Evolutionary conservation across 2,329 filamentous ascomycete species (phyloP).

Genomic region (Trichoderma koningii): DNA sequence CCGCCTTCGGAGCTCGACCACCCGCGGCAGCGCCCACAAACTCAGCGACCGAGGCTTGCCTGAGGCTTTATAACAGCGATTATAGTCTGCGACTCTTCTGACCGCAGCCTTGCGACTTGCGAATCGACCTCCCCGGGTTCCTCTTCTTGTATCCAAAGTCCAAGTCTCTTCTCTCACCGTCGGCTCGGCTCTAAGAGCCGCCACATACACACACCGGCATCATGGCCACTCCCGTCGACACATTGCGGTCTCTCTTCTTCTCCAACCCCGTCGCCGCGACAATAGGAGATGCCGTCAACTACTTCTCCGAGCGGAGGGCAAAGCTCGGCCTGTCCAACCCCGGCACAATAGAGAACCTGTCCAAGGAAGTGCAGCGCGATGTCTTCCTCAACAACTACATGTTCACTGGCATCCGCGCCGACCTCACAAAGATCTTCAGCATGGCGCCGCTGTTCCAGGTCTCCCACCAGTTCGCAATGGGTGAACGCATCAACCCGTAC

Average conservation of each 20-base stretch:
- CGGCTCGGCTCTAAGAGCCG: conserved; percentile 29
- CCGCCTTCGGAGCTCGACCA: conserved; percentile 30
- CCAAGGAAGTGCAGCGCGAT: conserved; percentile 92
- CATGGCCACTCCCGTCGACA: conserved; percentile 56
- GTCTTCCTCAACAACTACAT: conserved; percentile 95
- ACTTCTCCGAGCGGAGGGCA: conserved; percentile 82
- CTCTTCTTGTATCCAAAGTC: neutral
- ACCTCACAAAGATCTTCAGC: conserved; percentile 95
- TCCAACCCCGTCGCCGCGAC: conserved; percentile 72
- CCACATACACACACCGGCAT: conserved; percentile 35
- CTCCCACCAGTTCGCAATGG: conserved; percentile 94
- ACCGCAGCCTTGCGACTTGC: neutral
- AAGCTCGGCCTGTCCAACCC: conserved; percentile 89
- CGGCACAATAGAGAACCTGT: conserved; percentile 85
- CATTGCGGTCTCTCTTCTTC: conserved; percentile 64
- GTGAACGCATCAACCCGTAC: conserved; percentile 90
- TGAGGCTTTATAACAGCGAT: neutral
- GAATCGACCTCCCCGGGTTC: conserved; percentile 2
- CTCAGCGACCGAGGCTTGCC: conserved; percentile 19
- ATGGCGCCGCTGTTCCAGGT: conserved; percentile 93
- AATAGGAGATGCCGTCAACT: conserved; percentile 74
- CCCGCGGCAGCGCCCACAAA: conserved; percentile 23
- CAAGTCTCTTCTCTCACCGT: conserved; percentile 1
- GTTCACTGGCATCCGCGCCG: conserved; percentile 93
- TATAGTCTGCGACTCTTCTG: neutral